Conservation (phyloP, 2,329 filamentous ascomycete species). For the Rutstroemia sp. region DNA sequence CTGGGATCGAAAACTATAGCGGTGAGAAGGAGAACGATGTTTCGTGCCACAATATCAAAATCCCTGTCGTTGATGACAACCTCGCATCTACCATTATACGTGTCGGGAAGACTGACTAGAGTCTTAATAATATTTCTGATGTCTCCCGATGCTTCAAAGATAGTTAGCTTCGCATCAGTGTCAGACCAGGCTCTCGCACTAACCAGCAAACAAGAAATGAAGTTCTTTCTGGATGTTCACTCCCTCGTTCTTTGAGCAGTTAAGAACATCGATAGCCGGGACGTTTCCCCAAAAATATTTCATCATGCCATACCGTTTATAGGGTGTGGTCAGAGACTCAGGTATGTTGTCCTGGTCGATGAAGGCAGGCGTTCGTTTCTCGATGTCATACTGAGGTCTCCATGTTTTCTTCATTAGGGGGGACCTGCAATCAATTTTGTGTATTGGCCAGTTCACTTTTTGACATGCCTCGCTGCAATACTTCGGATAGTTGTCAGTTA, state of each 20-base stretch:
- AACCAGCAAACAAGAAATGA: constrained; percentile 3
- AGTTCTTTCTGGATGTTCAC: background rate
- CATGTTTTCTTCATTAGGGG: constrained; percentile 1
- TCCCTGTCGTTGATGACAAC: constrained; percentile 21
- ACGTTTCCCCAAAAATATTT: constrained; percentile 8
- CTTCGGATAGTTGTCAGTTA: background rate
- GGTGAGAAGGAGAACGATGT: constrained; percentile 1
- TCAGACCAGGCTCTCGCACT: background rate
- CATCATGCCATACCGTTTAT: background rate
- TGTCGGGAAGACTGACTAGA: background rate
- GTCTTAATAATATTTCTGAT: constrained; percentile 35
- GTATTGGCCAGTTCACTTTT: background rate
- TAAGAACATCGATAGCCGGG: constrained; percentile 3
- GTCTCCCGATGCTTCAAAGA: constrained; percentile 32
- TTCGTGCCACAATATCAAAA: constrained; percentile 11
- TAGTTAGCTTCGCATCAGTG: background rate
- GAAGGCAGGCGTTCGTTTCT: constrained; percentile 20
- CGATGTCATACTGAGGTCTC: background rate
- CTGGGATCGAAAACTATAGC: background rate
- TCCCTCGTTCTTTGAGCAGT: background rate
- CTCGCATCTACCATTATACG: constrained; percentile 30
- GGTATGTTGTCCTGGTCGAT: background rate
- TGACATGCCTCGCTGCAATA: constrained; percentile 30
- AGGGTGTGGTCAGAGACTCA: background rate
- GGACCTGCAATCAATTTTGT: constrained; percentile 5